These are phyloP conservation scores for Lophiostoma macrostomum DNA, from an alignment of 495 filamentous ascomycete species.

Conservation along the genomic window DNA sequence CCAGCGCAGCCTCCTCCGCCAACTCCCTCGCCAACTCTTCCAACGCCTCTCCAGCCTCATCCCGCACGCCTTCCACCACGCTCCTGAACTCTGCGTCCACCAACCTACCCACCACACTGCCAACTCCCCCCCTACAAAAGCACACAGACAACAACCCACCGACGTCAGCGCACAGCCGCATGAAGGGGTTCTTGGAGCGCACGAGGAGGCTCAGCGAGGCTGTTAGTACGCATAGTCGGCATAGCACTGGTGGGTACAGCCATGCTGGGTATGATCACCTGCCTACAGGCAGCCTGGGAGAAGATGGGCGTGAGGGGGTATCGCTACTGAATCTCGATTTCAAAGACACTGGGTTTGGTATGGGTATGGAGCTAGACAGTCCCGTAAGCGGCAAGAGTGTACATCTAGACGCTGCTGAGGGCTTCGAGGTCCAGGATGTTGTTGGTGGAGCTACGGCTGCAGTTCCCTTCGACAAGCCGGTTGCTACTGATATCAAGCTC, in stretches of 20 bases:
- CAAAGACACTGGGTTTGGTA: no score
- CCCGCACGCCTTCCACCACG: constrained; percentile 1
- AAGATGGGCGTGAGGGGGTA: no score
- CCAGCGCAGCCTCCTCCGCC: not conserved
- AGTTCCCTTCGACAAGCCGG: no score
- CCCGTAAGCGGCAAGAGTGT: not conserved
- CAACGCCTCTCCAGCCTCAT: constrained; percentile 10
- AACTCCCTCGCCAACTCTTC: not conserved
- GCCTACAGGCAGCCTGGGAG: not conserved
- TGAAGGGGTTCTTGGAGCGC: constrained; percentile 22
- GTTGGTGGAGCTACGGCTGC: constrained; percentile 3
- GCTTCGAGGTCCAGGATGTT: constrained; percentile 11
- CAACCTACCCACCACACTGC: constrained; percentile 11
- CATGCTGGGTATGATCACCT: not conserved
- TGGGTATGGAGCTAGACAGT: not conserved
- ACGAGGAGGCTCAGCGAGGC: constrained; percentile 9
- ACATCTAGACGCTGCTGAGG: not conserved
- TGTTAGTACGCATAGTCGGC: not conserved
- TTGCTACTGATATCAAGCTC: no score
- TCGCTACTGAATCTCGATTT: no score
- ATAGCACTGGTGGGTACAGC: constrained; percentile 6
- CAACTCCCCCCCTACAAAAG: constrained; percentile 16
- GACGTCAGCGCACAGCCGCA: constrained; percentile 3
- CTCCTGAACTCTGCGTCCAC: constrained; percentile 15
- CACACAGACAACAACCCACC: constrained; percentile 13